A percentile compares a stretch with the other conserved stretches of the same genome.
Evolutionary conservation across 495 filamentous ascomycete species (phyloP).

Genomic region (Penicillium canescens): DNA sequence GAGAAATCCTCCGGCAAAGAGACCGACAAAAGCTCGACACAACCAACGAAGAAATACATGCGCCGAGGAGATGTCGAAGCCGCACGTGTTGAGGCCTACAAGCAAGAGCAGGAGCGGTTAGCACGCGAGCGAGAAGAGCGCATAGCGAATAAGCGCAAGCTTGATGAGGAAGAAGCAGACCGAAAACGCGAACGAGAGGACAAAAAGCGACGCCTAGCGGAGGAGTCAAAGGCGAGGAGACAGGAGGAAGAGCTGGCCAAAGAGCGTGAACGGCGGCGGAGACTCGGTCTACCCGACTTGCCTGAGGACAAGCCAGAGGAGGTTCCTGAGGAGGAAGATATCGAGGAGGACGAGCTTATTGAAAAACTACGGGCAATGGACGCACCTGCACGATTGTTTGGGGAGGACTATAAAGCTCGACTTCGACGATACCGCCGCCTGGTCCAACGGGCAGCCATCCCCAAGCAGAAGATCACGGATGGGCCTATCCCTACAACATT

Average conservation of each 20-base stretch:
- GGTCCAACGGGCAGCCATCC: constrained; percentile 43
- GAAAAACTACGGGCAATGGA: constrained; percentile 66
- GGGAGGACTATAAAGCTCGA: constrained; percentile 70
- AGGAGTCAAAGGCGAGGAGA: constrained; percentile 68
- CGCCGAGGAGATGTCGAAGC: constrained; percentile 86
- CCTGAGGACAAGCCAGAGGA: constrained; percentile 41
- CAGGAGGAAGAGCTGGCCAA: constrained; percentile 66
- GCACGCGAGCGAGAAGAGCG: constrained; percentile 67
- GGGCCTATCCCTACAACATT: constrained; percentile 73
- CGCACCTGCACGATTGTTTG: constrained; percentile 78
- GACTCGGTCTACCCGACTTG: constrained; percentile 73
- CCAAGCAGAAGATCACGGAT: constrained; percentile 52
- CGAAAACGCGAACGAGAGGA: constrained; percentile 70
- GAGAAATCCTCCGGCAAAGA: constrained; percentile 24
- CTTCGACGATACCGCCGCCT: constrained; percentile 69
- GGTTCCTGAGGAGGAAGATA: constrained; percentile 59
- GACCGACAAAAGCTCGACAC: constrained; percentile 26
- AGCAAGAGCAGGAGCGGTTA: constrained; percentile 70
- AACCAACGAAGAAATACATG: constrained; percentile 71
- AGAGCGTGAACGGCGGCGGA: constrained; percentile 55
- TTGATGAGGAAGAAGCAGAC: constrained; percentile 81
- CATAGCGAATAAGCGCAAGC: constrained; percentile 74
- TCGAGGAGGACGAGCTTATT: constrained; percentile 70
- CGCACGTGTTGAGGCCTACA: constrained; percentile 76
- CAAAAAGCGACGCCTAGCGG: constrained; percentile 76